Percentiles rank a stretch among this genome's conserved stretches.
phyloP scores from a whole-genome alignment of 1,139 yeast genomes.

The Suhomyces atakaporum region DNA sequence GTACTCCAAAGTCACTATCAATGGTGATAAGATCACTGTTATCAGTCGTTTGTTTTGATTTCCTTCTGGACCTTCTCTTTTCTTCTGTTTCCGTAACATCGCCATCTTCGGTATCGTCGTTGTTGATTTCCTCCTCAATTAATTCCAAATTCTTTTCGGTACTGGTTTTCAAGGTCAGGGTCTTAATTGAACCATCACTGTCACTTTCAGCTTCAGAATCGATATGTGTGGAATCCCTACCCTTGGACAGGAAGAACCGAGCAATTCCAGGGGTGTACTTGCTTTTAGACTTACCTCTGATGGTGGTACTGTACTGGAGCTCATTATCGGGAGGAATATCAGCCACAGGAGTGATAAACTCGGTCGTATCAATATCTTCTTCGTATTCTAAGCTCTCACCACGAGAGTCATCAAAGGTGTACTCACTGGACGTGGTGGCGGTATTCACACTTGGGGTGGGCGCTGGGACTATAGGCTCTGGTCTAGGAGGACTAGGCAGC shows the following conservation, averaged over 20 bases:
- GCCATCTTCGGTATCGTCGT: conserved; percentile 18
- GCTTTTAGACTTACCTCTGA: conserved; percentile 14
- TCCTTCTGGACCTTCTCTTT: conserved; percentile 7
- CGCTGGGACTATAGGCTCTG: too few relatives aligned
- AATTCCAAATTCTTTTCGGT: conserved; percentile 19
- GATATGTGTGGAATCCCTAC: conserved; percentile 1
- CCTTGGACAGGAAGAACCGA: conserved; percentile 23
- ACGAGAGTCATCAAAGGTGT: conserved; percentile 4
- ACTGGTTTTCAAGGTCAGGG: conserved; percentile 13
- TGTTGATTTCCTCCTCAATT: conserved; percentile 22
- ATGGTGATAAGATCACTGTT: conserved; percentile 27
- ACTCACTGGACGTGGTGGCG: background rate
- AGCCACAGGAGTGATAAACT: background rate
- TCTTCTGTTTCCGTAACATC: conserved; percentile 18
- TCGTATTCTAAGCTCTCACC: conserved; percentile 5
- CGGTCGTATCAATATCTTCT: conserved; percentile 4
- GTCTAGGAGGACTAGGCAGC: too few relatives aligned
- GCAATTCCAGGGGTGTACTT: conserved; percentile 17
- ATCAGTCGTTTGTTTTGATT: conserved; percentile 8
- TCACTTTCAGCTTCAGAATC: conserved; percentile 18
- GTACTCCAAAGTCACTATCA: conserved; percentile 39
- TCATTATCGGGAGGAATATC: background rate
- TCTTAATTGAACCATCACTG: conserved; percentile 22
- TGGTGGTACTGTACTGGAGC: conserved; percentile 16
- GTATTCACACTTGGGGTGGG: too few relatives aligned